These are phyloP conservation scores for Straminergon stramineum DNA, from an alignment of 225 moss, liverwort and hornwort species.

Conservation along the genomic window DNA sequence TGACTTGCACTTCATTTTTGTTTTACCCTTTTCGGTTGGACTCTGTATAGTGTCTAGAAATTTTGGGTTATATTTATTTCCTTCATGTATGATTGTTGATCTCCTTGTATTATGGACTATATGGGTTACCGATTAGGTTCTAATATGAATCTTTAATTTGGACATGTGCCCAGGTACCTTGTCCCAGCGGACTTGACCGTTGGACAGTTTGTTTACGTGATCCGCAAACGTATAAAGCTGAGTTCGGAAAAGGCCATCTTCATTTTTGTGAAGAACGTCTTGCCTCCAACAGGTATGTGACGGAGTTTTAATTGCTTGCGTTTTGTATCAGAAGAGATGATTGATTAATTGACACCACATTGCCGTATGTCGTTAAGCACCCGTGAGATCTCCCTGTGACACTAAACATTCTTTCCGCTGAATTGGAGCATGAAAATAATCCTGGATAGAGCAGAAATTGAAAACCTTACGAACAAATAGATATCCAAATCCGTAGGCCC, in stretches of 20 bases:
- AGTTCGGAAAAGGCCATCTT: slow-evolving; percentile 72
- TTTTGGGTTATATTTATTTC: background rate
- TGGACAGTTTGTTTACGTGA: slow-evolving; percentile 84
- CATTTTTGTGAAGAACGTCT: slow-evolving; percentile 78
- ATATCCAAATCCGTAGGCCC: background rate
- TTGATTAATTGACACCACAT: background rate
- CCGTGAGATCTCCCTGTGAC: background rate
- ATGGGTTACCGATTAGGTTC: too few species aligned
- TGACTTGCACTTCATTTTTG: background rate
- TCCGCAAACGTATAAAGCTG: slow-evolving; percentile 74
- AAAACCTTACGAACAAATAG: too few species aligned
- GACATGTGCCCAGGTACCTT: slow-evolving; percentile 35
- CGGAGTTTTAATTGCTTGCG: background rate
- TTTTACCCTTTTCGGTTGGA: background rate
- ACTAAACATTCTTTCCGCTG: background rate
- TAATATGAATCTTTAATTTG: background rate
- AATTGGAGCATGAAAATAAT: background rate
- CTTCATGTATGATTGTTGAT: background rate
- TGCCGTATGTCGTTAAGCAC: background rate
- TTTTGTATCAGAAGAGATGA: background rate
- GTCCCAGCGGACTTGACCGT: slow-evolving; percentile 86
- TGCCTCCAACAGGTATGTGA: slow-evolving; percentile 51
- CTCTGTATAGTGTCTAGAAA: background rate
- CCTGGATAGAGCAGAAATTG: background rate
- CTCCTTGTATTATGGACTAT: background rate